Base-by-base conservation (phyloP, 768 basidiomycete species). In the Pleurotus cornucopiae region DNA sequence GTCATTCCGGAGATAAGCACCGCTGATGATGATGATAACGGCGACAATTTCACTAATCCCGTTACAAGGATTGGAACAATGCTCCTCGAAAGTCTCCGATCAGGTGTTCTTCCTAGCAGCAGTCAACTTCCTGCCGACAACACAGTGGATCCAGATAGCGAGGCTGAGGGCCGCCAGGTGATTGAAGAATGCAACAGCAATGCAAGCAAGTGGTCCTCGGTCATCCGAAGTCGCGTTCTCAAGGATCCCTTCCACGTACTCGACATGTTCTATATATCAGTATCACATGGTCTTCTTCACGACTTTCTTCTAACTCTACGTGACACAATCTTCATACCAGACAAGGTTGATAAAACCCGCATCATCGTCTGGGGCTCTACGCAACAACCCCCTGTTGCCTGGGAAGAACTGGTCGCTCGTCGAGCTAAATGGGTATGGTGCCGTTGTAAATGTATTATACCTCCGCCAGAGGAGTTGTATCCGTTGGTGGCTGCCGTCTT, bases 361-460 rank as follows among this genome's bases (percentile, higher is more conserved):
- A 64, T 72, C 37, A 43, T 52, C 16, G 60, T 62, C 1, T 68
- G 61, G 55, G 66, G 56, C 59, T 21, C 71, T 74, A 49, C 72
- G 74, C 60, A 62, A 30, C 55, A 46, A 14, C 57, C 49, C 7
- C 48, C 41, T 2, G 30, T 52, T 34, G 44, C 58, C 16, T 63
- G 58, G 62, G 55, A 63, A 20, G 49, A 56, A 7, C 40, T 56
- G 9, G 30, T 64, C 13, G 40, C 44, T 3, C 30, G 25, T 2
- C 41, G 56, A 7, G 59, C 72, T 2, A 18, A 40, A 1, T 73
- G 65, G 65, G 9, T 67, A 4, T 65, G 61, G 60, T 46, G 48
- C 1, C 57, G 53, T 13, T 57, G 61, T 7, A 57, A 59, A n/a
- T 61, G 59, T 3, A 61, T 57, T 18, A 58, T 68, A 14, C 67